A percentile compares a stretch with the other conserved stretches of the same genome.
Evolutionary conservation across 1,284 basidiomycete genomes (phyloP).

Genomic region (Leccinum glutinopallens): DNA sequence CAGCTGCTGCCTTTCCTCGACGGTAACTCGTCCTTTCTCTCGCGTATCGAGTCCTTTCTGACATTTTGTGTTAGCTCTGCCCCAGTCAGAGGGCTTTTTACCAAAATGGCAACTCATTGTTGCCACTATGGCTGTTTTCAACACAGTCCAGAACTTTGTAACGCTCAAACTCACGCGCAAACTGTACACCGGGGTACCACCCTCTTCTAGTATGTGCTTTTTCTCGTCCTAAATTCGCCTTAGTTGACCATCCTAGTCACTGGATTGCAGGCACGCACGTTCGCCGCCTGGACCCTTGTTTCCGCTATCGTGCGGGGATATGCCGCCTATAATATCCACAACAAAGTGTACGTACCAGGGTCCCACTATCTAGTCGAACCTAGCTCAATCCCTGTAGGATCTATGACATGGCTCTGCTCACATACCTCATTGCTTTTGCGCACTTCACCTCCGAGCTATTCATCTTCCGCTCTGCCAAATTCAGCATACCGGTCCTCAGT

Average conservation of each 20-base stretch:
- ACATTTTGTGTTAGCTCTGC: conserved; percentile 48
- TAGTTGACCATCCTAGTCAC: conserved; percentile 59
- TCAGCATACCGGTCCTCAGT: conserved; percentile 66
- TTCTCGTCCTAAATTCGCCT: not conserved
- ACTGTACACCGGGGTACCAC: conserved; percentile 70
- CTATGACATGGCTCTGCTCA: conserved; percentile 87
- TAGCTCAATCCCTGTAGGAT: conserved; percentile 52
- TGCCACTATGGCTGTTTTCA: conserved; percentile 77
- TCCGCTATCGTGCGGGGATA: conserved; percentile 81
- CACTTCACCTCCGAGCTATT: conserved; percentile 90
- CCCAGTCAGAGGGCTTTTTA: conserved; percentile 66
- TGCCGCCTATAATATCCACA: conserved; percentile 85
- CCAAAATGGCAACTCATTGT: conserved; percentile 88
- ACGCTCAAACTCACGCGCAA: conserved; percentile 77
- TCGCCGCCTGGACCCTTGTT: conserved; percentile 87
- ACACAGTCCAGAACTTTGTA: conserved; percentile 80
- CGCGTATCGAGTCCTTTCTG: not conserved
- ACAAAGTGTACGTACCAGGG: conserved; percentile 63
- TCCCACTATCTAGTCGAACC: not conserved
- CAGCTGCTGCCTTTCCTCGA: conserved; percentile 27
- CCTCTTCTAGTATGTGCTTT: conserved; percentile 40
- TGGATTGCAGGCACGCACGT: conserved; percentile 81
- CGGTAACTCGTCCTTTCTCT: conserved; percentile 15
- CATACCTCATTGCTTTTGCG: conserved; percentile 87
- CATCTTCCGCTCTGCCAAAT: conserved; percentile 78